Percentiles rank a stretch among this genome's conserved stretches.
Conservation (phyloP, 495 filamentous ascomycete species). For the Aspergillus mulundensis region DNA sequence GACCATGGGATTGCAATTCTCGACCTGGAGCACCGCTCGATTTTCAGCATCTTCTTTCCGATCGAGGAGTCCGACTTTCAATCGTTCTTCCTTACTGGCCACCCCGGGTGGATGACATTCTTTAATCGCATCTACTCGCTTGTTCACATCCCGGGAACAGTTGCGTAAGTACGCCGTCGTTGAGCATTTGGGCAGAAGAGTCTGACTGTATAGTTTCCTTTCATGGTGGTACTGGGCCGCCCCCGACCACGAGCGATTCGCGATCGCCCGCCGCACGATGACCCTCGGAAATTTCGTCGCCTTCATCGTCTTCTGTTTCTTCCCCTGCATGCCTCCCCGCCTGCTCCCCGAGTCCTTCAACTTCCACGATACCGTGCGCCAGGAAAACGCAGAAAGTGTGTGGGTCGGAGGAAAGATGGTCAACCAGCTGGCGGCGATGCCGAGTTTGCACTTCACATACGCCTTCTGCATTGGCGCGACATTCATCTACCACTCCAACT, state of each 20-base stretch:
- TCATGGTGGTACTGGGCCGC: slow-evolving; percentile 65
- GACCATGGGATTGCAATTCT: slow-evolving; percentile 59
- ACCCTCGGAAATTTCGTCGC: slow-evolving; percentile 61
- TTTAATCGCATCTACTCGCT: slow-evolving; percentile 61
- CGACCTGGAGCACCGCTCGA: slow-evolving; percentile 55
- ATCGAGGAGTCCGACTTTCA: slow-evolving; percentile 53
- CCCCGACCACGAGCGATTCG: slow-evolving; percentile 50
- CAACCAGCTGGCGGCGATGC: slow-evolving; percentile 55
- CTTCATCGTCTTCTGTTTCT: slow-evolving; percentile 58
- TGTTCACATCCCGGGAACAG: slow-evolving; percentile 64
- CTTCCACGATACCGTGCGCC: slow-evolving; percentile 61
- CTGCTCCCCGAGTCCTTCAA: slow-evolving; percentile 56
- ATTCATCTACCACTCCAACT: slow-evolving; percentile 53
- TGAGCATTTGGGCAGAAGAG: not conserved
- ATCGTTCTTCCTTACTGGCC: slow-evolving; percentile 55
- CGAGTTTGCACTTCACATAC: slow-evolving; percentile 58
- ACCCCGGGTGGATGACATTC: slow-evolving; percentile 51
- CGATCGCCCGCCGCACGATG: slow-evolving; percentile 56
- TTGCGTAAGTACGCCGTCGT: slow-evolving; percentile 45
- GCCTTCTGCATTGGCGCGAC: slow-evolving; percentile 57
- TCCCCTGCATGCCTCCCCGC: slow-evolving; percentile 62
- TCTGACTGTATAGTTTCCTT: slow-evolving; percentile 45
- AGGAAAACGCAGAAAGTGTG: slow-evolving; percentile 56
- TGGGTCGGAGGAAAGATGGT: slow-evolving; percentile 58
- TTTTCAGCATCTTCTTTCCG: slow-evolving; percentile 52